A percentile compares a stretch with the other conserved stretches of the same genome.
Evolutionary conservation across 192 early-diverging fungal genomes (phyloP).

Genomic region (Mortierella antarctica): DNA sequence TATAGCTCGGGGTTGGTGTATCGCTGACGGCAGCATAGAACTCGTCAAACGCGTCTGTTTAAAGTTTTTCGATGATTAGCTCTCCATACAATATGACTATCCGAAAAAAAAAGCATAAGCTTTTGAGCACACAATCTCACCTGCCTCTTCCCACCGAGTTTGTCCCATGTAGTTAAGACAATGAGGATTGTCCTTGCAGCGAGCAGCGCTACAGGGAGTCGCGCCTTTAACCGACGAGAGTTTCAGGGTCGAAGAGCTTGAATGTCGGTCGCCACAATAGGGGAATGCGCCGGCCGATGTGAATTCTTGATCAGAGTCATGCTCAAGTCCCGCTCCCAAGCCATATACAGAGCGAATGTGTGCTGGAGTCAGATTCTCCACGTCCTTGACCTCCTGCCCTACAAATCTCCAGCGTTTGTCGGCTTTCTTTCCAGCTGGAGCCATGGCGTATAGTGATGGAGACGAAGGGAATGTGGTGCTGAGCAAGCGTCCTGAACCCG

Average conservation of each 20-base stretch:
- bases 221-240: neutral
- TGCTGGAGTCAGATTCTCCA: slow-evolving; percentile 21
- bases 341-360: slow-evolving; percentile 33
- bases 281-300: slow-evolving; percentile 1
- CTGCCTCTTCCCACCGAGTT: slow-evolving; percentile 36
- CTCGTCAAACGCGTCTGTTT: slow-evolving; percentile 24
- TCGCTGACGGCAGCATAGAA: neutral
- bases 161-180: slow-evolving; percentile 52
- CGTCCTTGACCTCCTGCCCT: slow-evolving; percentile 7
- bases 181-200: slow-evolving; percentile 52
- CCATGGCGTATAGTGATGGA: slow-evolving; percentile 6
- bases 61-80: neutral
- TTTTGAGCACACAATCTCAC: slow-evolving; percentile 18
- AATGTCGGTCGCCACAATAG: slow-evolving; percentile 29
- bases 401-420: slow-evolving; percentile 39
- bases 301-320: neutral
- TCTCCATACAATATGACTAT: neutral
- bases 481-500: neutral
- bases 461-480: neutral
- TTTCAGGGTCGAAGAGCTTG: neutral
- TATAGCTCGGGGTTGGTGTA: neutral
- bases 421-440: slow-evolving; percentile 8
- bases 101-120: too few relatives aligned
- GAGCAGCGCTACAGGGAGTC: slow-evolving; percentile 11
- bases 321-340: slow-evolving; percentile 1